Evolutionary conservation across 345 rosid genomes (phyloP), one percentile per base, ranked within the genome.

Genomic region (Linum trigynum): DNA sequence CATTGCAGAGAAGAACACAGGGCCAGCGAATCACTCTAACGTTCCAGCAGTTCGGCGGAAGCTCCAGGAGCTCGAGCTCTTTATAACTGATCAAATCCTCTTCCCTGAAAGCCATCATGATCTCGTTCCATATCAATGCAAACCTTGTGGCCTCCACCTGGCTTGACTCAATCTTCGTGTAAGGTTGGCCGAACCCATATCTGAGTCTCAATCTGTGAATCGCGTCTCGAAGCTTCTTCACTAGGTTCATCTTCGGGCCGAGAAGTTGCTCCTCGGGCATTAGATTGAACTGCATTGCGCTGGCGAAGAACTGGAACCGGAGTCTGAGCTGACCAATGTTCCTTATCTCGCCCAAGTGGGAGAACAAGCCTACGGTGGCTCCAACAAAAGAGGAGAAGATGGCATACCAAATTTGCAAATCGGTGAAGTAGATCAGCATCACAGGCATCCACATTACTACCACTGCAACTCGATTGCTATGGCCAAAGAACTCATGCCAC

Each of bases 51-150:
- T 92, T 92, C 63, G 83, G 85, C 48, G 97, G 91, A 74, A 90
- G 78, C 80, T 92, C 97, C 81, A 90, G 72, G 38, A 92, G 79
- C 81, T 92, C 98, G 43, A 88, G 82, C 80, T 92, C 98, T 5
- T 59, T 65, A 71, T 92, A 96, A 81, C 94, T 85, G 73, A 92
- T 83, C 56, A 92, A 86, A 81, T 92, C 98, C 77, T 92, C 98
- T 71, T 92, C 98, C 84, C 98, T 88, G 78, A 92, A 92, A 43
- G 79, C 85, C 39, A 69, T 39, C 71, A 92, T 85, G 59, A 92
- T 84, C 86, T 90, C 96, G 74, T 92, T 92, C 98, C 98, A 92
- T 67, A 92, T 77, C 85, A 92, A 73, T n/a, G 98, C 88, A 80
- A 92, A 92, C 73, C 82, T 92, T 75, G 78, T 86, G 63, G 97